Evolutionary conservation across 257 asterid genomes (phyloP), one percentile per base, ranked within the genome.

Genomic region (Coffea canephora): DNA sequence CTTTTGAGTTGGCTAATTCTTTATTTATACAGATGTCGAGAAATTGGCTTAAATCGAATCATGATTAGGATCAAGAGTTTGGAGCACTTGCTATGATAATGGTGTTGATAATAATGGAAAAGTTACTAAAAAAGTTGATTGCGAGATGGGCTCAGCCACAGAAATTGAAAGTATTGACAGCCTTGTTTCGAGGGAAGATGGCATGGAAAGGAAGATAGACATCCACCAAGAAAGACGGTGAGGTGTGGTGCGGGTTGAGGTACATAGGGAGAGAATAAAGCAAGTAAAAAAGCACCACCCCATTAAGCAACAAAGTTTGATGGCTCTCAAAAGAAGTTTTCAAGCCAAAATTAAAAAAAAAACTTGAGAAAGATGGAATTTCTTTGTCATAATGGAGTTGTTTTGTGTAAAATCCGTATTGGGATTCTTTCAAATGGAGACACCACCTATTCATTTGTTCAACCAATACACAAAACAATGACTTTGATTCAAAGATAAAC

Each of bases 111-210:
- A 75, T 79, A 48, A 48, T 75, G 71, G 76, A 75, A 70, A 83
- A 83, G 81, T 74, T 59, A 15, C 79, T 69, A 39, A 49, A 73
- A 78, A 80, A 81, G 73, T 78, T 73, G 83, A 78, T 46, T 75
- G 69, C 73, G 75, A 54, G 83, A 82, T 71, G 77, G 78, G 78
- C 77, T 65, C 70, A 65, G 70, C 77, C 79, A 79, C 66, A 70
- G 74, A 78, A 39, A 81, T 61, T 72, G 71, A 82, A 78, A 69
- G 77, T 61, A 62, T 75, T 77, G 85, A 78, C 79, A 78, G 79
- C 85, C 85, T 78, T 78, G 87, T 81, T 84, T 71, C 68, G 50
- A 75, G 81, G 76, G 46, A 78, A 81, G 71, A 70, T 70, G 77
- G 83, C 79, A 73, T 75, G 61, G 72, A 69, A 73, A 64, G 78